These are phyloP conservation scores for Tetrahymena borealis DNA, from an alignment of 73 alveolate genomes.

Conservation along the genomic window DNA sequence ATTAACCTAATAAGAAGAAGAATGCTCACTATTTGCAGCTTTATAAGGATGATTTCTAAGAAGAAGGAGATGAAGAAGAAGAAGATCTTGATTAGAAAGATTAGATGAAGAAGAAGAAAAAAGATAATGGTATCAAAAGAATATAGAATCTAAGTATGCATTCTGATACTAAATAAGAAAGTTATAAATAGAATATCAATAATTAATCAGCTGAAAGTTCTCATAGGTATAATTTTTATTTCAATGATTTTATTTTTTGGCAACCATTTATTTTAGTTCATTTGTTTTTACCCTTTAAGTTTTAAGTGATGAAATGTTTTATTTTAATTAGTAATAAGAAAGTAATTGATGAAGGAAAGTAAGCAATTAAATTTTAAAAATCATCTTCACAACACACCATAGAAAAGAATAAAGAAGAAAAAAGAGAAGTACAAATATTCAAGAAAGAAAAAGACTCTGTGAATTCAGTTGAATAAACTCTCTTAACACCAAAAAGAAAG, in stretches of 20 bases:
- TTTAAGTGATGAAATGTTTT: too few relatives aligned
- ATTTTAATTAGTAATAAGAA: too few relatives aligned
- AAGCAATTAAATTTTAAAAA: too few relatives aligned
- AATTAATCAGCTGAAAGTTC: too few relatives aligned
- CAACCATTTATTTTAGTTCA: too few relatives aligned
- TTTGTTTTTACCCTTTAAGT: too few relatives aligned
- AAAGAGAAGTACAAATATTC: background rate
- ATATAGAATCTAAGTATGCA: background rate
- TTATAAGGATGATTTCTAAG: background rate
- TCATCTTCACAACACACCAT: too few relatives aligned
- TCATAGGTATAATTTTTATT: too few relatives aligned
- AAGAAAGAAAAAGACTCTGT: background rate
- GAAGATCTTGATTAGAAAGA: background rate
- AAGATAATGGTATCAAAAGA: background rate
- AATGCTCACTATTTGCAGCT: background rate
- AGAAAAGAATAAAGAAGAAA: background rate
- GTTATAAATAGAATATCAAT: too few relatives aligned
- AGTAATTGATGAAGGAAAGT: too few relatives aligned
- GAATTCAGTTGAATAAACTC: background rate
- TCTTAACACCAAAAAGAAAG: background rate
- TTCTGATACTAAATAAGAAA: background rate
- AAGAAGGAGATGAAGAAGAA: background rate
- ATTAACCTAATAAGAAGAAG: background rate
- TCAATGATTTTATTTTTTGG: too few relatives aligned
- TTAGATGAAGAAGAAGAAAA: background rate